Evolutionary conservation across 495 filamentous ascomycete species (phyloP), one percentile per base, ranked within the genome.

Genomic region (Cercophora sp.): DNA sequence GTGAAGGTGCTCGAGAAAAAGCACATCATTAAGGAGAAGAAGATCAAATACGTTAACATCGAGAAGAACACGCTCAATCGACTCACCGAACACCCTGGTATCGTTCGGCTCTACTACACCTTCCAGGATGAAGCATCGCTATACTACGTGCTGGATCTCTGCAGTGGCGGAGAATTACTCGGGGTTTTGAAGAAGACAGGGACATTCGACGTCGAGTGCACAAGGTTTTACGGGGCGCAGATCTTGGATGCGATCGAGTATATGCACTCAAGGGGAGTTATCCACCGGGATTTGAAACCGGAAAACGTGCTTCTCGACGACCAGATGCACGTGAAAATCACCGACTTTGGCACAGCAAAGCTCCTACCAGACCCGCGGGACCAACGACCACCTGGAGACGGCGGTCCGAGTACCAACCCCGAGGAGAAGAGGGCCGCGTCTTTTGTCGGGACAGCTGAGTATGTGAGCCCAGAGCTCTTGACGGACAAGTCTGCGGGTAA

Each of bases 21-120:
- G 57, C 94, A 99, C 70, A 99, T 99, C 61, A 97, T 99, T 77
- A 97, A 96, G 74, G 94, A 99, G 72, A 96, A 92, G 69, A 99
- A 99, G 77, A 94, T 99, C 57, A 99, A 99, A 75, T 99, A 99
- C 66, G 94, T 99, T 65, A 96, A 96, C 68, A 97, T 99, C 57
- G 94, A 99, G 72, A 96, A 96, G 73, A 91, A 99, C 69, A 96
- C 94, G 8, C 77, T 99, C 27, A 99, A 99, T 63, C 85, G 91
- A 52, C 73, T 99, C 46, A 96, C 90, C 13, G 93, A 97, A 44
- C 94, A 99, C 62, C 94, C 94, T 8, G 94, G 94, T 9, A 90
- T 99, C 58, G 91, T 99, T 46, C 86, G 94, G 49, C 79, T 99
- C 32, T 99, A 96, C 63, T 99, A 99, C 71, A 99, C 94, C 5